Conservation (phyloP, 495 filamentous ascomycete species). For the Tuber aestivum region DNA sequence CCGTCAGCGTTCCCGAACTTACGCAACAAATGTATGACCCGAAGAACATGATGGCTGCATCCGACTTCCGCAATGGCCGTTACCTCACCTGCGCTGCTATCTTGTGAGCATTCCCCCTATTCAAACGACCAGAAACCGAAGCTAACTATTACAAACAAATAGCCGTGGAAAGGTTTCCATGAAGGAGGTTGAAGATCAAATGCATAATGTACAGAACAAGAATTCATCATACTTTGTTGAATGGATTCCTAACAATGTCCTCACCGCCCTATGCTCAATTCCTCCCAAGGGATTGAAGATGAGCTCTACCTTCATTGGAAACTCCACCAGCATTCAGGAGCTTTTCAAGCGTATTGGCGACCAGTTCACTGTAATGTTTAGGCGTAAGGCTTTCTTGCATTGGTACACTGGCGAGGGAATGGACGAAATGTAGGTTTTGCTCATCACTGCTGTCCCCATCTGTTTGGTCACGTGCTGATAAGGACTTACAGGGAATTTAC, state of each 20-base stretch:
- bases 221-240: constrained; percentile 99
- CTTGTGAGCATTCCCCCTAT: constrained; percentile 51
- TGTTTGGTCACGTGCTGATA: constrained; percentile 13
- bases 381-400: constrained; percentile 99
- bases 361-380: constrained; percentile 99
- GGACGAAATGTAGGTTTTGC: constrained; percentile 77
- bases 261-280: constrained; percentile 99
- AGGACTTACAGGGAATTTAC: constrained; percentile 67
- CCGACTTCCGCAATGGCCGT: constrained; percentile 98
- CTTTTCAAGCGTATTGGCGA: constrained; percentile 99
- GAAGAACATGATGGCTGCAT: constrained; percentile 99
- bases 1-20: constrained; percentile 93
- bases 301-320: constrained; percentile 98
- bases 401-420: constrained; percentile 99
- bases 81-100: constrained; percentile 99
- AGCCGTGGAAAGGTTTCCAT: constrained; percentile 99
- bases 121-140: constrained; percentile 2
- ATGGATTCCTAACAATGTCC: constrained; percentile 99
- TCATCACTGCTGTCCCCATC: background rate
- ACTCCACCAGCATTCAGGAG: constrained; percentile 99
- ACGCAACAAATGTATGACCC: constrained; percentile 99
- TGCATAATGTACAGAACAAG: constrained; percentile 99
- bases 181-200: constrained; percentile 99
- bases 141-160: constrained; percentile 42
- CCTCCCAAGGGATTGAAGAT: constrained; percentile 97